These are phyloP conservation scores for Medicago truncatula DNA, from an alignment of 306 rosid species.

Conservation along the genomic window DNA sequence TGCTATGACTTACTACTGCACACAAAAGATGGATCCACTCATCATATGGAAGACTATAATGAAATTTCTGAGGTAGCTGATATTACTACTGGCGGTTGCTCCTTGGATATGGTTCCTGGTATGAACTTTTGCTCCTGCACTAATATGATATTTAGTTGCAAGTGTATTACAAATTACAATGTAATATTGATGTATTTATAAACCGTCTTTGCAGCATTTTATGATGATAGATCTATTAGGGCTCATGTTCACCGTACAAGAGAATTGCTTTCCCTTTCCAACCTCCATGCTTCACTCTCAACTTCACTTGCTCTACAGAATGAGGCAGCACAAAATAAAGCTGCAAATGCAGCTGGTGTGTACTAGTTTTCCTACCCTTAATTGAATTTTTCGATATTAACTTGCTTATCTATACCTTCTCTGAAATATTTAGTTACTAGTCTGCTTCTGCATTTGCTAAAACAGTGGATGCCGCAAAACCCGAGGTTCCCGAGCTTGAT, in stretches of 20 bases:
- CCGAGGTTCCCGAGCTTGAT: slow-evolving; percentile 86
- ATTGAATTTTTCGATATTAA: slow-evolving; percentile 25
- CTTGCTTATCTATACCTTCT: slow-evolving; percentile 15
- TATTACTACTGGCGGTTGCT: slow-evolving; percentile 91
- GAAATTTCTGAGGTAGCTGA: slow-evolving; percentile 99
- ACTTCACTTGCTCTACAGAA: slow-evolving; percentile 96
- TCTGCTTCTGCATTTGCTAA: slow-evolving; percentile 45
- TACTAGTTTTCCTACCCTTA: slow-evolving; percentile 26
- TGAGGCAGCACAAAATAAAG: slow-evolving; percentile 73
- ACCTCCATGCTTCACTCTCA: slow-evolving; percentile 89
- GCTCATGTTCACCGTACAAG: slow-evolving; percentile 96
- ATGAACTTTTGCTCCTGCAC: slow-evolving; percentile 38
- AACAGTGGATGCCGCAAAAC: slow-evolving; percentile 60
- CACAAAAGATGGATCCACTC: slow-evolving; percentile 82
- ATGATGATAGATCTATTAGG: slow-evolving; percentile 98
- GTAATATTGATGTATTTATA: slow-evolving; percentile 17
- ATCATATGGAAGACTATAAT: slow-evolving; percentile 90
- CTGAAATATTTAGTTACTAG: slow-evolving; percentile 29
- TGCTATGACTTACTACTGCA: slow-evolving; percentile 92
- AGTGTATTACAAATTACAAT: slow-evolving; percentile 40
- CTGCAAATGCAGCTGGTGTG: slow-evolving; percentile 77
- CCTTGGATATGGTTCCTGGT: slow-evolving; percentile 99
- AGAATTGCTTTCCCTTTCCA: slow-evolving; percentile 91
- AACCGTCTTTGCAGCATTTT: slow-evolving; percentile 73
- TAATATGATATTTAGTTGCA: slow-evolving; percentile 28